Conservation (phyloP, 768 basidiomycete genomes). For the Trichaptum fuscoviolaceum region DNA sequence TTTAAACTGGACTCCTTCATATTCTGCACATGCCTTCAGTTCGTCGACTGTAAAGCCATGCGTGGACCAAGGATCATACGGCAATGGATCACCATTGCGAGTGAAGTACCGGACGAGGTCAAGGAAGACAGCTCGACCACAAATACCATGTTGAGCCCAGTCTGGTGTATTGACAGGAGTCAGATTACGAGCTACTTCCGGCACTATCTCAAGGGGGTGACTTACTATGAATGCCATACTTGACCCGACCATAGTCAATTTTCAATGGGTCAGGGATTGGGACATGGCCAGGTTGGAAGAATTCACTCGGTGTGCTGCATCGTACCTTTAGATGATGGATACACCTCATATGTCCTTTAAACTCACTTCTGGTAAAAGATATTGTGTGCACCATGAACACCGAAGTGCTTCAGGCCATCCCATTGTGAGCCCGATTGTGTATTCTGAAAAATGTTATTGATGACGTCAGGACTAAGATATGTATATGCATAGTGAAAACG, state of each 20-base stretch:
- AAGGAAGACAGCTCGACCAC: conserved; percentile 61
- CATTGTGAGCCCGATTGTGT: conserved; percentile 69
- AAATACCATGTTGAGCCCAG: conserved; percentile 68
- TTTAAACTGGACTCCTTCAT: conserved; percentile 53
- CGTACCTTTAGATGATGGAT: background rate
- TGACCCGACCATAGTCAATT: conserved; percentile 41
- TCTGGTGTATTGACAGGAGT: conserved; percentile 33
- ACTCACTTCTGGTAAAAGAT: conserved; percentile 61
- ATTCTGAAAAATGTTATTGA: conserved; percentile 37
- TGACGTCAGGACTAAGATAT: background rate
- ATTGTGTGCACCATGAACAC: conserved; percentile 39
- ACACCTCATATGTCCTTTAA: background rate
- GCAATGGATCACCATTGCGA: conserved; percentile 32
- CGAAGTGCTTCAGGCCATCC: conserved; percentile 62
- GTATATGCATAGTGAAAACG: background rate
- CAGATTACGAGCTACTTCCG: conserved; percentile 5
- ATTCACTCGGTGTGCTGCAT: conserved; percentile 36
- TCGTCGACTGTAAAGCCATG: conserved; percentile 48
- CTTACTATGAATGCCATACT: conserved; percentile 66
- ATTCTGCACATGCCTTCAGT: conserved; percentile 52
- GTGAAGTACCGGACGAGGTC: conserved; percentile 56
- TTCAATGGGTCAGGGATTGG: conserved; percentile 43
- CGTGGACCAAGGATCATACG: conserved; percentile 61
- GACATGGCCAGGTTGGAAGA: conserved; percentile 40
- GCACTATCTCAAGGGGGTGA: conserved; percentile 7